Percentiles rank a stretch among this genome's conserved stretches.
Conservation (phyloP, 495 filamentous ascomycete genomes). For the Neurospora sp. region DNA sequence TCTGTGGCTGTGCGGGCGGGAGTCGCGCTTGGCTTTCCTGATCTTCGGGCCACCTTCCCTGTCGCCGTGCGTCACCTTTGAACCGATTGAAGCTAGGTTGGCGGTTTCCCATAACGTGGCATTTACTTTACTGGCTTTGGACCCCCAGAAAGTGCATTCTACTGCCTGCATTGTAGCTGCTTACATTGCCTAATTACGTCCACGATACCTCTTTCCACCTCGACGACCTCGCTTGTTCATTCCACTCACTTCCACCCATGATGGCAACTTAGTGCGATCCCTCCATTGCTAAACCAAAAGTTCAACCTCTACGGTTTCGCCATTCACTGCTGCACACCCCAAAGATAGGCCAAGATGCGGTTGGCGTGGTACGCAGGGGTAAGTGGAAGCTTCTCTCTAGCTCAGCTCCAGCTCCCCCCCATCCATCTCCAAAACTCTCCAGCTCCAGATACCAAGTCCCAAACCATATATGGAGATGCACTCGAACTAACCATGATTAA, state of each 20-base stretch:
- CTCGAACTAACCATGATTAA: constrained; percentile 7
- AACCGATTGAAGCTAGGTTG: not conserved
- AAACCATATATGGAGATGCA: not conserved
- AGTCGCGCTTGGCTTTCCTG: not conserved
- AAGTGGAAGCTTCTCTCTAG: constrained; percentile 17
- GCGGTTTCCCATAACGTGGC: not conserved
- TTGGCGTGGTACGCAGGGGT: constrained; percentile 48
- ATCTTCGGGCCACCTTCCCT: not conserved
- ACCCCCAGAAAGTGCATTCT: not conserved
- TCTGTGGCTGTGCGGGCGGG: not conserved
- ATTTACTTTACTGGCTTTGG: not conserved
- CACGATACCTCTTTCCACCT: not conserved
- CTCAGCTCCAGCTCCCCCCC: not conserved
- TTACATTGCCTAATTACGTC: not conserved
- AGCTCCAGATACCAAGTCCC: no score
- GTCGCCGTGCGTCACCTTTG: not conserved
- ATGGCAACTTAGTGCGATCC: not conserved
- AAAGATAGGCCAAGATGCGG: constrained; percentile 32
- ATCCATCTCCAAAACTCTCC: not conserved
- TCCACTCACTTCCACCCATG: not conserved
- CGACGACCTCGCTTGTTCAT: not conserved
- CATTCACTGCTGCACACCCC: not conserved
- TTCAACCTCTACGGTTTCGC: not conserved
- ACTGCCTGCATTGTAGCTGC: not conserved
- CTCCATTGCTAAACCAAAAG: not conserved